Evolutionary conservation across 1,139 yeast genomes (phyloP).

Genomic region (Taphrina deformans): DNA sequence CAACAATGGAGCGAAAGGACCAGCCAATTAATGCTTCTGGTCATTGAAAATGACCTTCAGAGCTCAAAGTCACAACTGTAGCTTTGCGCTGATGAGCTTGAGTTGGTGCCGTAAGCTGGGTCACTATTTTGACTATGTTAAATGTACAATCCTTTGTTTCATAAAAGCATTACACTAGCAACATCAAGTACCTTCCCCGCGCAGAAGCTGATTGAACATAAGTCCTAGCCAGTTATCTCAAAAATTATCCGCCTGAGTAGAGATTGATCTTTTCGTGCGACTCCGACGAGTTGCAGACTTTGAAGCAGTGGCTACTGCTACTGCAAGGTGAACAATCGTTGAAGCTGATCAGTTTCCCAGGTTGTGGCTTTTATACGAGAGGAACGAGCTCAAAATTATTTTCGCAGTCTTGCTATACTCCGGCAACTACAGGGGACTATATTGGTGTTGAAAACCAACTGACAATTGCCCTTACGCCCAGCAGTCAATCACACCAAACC

Average conservation of each 20-base stretch:
- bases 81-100: too few relatives aligned
- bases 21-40: conserved; percentile 18
- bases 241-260: too few relatives aligned
- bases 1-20: conserved; percentile 10
- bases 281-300: too few relatives aligned
- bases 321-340: not conserved
- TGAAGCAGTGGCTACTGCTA: too few relatives aligned
- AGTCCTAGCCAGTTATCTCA: too few relatives aligned
- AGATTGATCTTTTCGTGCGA: too few relatives aligned
- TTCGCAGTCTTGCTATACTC: not conserved
- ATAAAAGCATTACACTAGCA: not conserved
- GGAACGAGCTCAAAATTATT: not conserved
- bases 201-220: too few relatives aligned
- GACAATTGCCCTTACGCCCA: not conserved
- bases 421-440: not conserved
- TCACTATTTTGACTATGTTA: too few relatives aligned
- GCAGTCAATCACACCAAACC: not conserved
- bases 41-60: not conserved
- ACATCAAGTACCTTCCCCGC: too few relatives aligned
- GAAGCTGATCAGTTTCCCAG: not conserved
- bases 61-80: not conserved
- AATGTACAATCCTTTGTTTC: too few relatives aligned
- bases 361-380: not conserved
- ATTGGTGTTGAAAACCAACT: not conserved
- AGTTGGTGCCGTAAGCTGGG: too few relatives aligned